Evolutionary conservation across 2,329 filamentous ascomycete species (phyloP), one percentile per base, ranked within the genome.

Genomic region (Truncatella angustata): DNA sequence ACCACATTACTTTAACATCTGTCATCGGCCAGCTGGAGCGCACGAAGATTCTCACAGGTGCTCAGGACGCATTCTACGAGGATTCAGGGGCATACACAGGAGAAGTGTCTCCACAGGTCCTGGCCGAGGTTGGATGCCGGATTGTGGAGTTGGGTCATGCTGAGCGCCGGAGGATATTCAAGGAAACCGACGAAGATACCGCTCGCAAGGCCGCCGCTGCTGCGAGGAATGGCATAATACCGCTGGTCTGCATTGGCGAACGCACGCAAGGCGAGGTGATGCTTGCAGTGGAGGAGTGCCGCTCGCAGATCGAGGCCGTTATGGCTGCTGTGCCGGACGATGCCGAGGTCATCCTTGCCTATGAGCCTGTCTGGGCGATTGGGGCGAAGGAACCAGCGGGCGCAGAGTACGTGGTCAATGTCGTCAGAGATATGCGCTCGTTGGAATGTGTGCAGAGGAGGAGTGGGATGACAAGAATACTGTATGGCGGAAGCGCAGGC

Each of bases 341-440:
- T 14, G 81, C 84, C 0, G 86, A 91, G 44, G 79, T 94, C 4
- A 81, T 93, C 5, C 78, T 95, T 52, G 90, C 90, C 1, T 95
- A 95, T 64, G 90, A 95, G 73, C 90, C 90, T 6, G 89, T 94
- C 1, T 95, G 90, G 90, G 90, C 90, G 1, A 95, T 94, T 68
- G 90, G 90, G 0, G 85, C 89, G 9, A 74, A 79, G 1, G 75
- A 86, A 62, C 90, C 90, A 2, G 90, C 90, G 0, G 79, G 79
- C 6, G 80, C 85, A 16, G 84, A 86, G 55, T 86, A 95, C 64
- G 87, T 95, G 0, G 79, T 86, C 4, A 79, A 76, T 34, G 88
- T 94, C 2, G 85, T 88, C 14, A 78, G 78, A 60, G 82, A 81
- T 16, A 76, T 92, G 45, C 77, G 86, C 50, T 62, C 63, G 5